These are phyloP conservation scores for Xylaria sp. DNA, from an alignment of 2,329 filamentous ascomycete genomes.

Conservation along the genomic window DNA sequence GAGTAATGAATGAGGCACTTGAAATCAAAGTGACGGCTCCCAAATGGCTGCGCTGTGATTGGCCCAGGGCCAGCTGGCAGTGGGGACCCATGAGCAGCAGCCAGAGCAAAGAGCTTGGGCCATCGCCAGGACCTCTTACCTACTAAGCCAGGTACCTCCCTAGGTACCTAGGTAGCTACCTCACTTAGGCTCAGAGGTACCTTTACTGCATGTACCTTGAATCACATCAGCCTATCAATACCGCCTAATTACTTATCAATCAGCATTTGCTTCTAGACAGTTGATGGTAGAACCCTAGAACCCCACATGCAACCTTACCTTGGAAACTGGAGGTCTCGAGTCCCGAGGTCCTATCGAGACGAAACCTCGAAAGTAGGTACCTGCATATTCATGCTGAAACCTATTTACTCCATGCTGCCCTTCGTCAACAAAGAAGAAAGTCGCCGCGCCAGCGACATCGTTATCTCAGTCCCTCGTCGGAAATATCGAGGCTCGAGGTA, in stretches of 20 bases:
- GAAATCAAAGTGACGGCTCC: constrained; percentile 31
- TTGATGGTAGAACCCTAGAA: too few species aligned
- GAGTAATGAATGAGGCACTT: constrained; percentile 42
- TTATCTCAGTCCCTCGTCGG: background rate
- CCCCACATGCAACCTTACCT: too few species aligned
- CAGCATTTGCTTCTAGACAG: background rate
- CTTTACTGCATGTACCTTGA: background rate
- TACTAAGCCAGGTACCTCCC: too few species aligned
- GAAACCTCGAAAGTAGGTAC: too few species aligned
- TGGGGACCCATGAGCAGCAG: constrained; percentile 32
- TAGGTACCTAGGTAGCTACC: background rate
- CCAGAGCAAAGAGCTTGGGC: constrained; percentile 30
- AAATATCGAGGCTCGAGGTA: background rate
- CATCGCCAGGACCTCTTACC: constrained; percentile 12
- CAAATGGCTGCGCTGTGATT: constrained; percentile 37
- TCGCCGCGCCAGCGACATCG: too few species aligned
- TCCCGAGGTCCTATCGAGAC: too few species aligned
- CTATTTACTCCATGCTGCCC: too few species aligned
- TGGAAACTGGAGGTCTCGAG: too few species aligned
- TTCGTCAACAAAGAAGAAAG: too few species aligned
- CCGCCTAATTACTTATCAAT: constrained; percentile 15
- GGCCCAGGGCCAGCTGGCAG: constrained; percentile 23
- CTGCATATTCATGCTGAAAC: too few species aligned
- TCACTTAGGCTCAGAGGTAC: background rate
- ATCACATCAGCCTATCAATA: background rate